phyloP scores from a whole-genome alignment of 306 rosid species.

The Ziziphus jujuba region DNA sequence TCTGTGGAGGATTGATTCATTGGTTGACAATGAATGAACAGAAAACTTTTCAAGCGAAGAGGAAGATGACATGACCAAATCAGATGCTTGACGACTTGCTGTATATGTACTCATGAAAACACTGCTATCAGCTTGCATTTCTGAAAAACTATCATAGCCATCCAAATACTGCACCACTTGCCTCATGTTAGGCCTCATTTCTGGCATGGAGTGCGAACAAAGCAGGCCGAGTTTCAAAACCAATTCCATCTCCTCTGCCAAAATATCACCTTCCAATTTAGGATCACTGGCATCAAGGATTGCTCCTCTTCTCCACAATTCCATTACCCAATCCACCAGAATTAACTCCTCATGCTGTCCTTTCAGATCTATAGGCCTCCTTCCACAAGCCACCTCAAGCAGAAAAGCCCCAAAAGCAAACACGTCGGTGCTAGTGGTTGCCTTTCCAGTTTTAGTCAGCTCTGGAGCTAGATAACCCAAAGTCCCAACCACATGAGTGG shows the following conservation, averaged over 20 bases:
- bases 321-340: slow-evolving; percentile 56
- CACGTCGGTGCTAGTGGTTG: slow-evolving; percentile 58
- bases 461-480: slow-evolving; percentile 79
- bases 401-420: slow-evolving; percentile 67
- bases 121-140: neutral
- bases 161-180: slow-evolving; percentile 53
- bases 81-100: slow-evolving; percentile 2
- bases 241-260: too few species aligned
- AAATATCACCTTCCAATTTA: neutral
- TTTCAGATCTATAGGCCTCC: slow-evolving; percentile 51
- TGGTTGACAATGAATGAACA: neutral
- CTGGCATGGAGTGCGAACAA: slow-evolving; percentile 27
- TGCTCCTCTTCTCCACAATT: slow-evolving; percentile 41
- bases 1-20: neutral
- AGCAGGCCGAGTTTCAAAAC: slow-evolving; percentile 52
- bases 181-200: slow-evolving; percentile 59
- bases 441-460: slow-evolving; percentile 57
- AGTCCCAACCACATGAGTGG: slow-evolving; percentile 75
- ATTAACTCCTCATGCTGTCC: slow-evolving; percentile 30
- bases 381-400: slow-evolving; percentile 69
- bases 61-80: neutral
- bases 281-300: slow-evolving; percentile 52
- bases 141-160: slow-evolving; percentile 33
- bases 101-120: neutral
- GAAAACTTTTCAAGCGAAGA: neutral